phyloP scores from a whole-genome alignment of 352 stramenopile genomes.

The Paralagenidium karlingii region DNA sequence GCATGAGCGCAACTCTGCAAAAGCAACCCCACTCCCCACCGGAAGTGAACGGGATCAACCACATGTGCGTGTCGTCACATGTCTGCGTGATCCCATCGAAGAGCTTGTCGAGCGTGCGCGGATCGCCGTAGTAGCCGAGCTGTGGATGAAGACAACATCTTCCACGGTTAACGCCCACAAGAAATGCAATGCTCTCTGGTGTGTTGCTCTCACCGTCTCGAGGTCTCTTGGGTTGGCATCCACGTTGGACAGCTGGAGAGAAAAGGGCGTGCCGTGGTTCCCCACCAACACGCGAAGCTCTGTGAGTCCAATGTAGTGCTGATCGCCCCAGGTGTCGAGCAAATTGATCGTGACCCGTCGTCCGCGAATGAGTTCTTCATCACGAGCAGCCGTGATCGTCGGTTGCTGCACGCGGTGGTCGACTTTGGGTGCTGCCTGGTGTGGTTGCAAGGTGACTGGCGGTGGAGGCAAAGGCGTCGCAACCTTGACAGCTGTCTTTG shows the following conservation, averaged over 20 bases:
- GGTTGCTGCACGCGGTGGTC: too few relatives aligned
- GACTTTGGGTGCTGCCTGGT: too few relatives aligned
- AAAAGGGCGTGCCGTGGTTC: slow-evolving; percentile 16
- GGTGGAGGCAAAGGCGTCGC: slow-evolving; percentile 6
- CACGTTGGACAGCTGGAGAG: slow-evolving; percentile 28
- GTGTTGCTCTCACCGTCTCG: slow-evolving; percentile 24
- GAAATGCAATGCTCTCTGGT: slow-evolving; percentile 3
- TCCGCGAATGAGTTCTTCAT: slow-evolving; percentile 22
- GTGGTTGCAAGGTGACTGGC: background rate
- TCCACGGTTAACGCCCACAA: background rate
- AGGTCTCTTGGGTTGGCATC: slow-evolving; percentile 57
- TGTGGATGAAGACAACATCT: slow-evolving; percentile 6
- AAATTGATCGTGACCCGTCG: slow-evolving; percentile 39
- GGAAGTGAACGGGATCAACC: slow-evolving; percentile 75
- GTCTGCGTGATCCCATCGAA: slow-evolving; percentile 72
- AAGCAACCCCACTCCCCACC: background rate
- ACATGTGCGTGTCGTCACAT: slow-evolving; percentile 85
- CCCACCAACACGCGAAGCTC: slow-evolving; percentile 58
- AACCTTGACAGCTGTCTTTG: slow-evolving; percentile 36
- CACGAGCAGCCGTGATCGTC: too few relatives aligned
- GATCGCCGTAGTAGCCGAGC: slow-evolving; percentile 63
- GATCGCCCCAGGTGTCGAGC: slow-evolving; percentile 61
- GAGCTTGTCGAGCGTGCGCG: slow-evolving; percentile 82
- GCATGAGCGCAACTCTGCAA: background rate
- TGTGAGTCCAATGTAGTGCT: slow-evolving; percentile 77